Conservation (phyloP, 2,329 filamentous ascomycete genomes). For the Penicillium hesseltinei region DNA sequence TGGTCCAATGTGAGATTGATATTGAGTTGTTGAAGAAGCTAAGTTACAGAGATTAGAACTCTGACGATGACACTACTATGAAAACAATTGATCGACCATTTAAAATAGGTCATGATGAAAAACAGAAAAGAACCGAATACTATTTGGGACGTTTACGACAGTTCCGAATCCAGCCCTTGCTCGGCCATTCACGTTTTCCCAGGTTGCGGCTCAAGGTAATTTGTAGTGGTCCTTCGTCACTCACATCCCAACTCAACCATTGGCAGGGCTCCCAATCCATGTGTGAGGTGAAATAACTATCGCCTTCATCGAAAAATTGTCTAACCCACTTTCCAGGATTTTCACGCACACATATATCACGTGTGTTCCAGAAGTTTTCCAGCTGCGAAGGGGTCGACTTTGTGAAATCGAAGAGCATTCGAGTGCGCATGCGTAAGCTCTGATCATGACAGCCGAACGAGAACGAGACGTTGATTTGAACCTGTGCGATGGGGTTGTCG, state of each 20-base stretch:
- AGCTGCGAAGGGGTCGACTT: neutral
- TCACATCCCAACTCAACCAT: neutral
- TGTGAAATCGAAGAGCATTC: neutral
- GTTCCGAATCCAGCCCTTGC: neutral
- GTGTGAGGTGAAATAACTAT: neutral
- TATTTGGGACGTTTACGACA: neutral
- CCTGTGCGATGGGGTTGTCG: neutral
- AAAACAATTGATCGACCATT: too few species aligned
- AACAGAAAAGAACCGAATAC: neutral
- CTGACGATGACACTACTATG: too few species aligned
- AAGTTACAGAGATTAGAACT: too few species aligned
- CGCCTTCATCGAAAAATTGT: neutral
- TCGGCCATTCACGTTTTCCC: neutral
- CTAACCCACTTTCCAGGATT: neutral
- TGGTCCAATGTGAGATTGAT: too few species aligned
- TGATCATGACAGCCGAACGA: neutral
- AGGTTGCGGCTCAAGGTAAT: neutral
- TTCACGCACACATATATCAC: neutral
- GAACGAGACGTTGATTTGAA: neutral
- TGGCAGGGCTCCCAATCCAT: neutral
- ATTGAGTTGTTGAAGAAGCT: too few species aligned
- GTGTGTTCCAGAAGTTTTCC: neutral
- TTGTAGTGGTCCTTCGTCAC: neutral
- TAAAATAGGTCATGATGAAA: neutral
- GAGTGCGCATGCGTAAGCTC: neutral